Evolutionary conservation across 106 monocot genomes (phyloP).

Genomic region (Acorus gramineus): DNA sequence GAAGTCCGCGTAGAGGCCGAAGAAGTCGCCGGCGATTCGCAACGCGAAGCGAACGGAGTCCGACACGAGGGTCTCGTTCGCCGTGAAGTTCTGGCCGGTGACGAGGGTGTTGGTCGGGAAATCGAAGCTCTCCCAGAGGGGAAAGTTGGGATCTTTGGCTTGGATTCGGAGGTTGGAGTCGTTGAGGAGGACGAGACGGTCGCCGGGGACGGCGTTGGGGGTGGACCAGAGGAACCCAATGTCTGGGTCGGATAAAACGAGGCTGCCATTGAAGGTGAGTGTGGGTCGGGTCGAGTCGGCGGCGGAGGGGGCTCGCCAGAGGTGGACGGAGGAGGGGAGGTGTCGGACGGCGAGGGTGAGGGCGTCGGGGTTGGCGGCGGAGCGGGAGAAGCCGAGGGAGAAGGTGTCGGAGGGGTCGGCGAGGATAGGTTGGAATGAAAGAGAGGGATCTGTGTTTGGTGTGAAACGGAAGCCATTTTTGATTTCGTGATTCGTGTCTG

Average conservation of each 20-base stretch:
- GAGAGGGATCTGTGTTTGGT: conserved; percentile 4
- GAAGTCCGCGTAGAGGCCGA: conserved; percentile 35
- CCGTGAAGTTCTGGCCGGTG: conserved; percentile 56
- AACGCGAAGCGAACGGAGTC: conserved; percentile 24
- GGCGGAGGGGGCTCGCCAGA: conserved; percentile 39
- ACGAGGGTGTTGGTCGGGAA: conserved; percentile 61
- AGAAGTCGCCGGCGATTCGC: conserved; percentile 35
- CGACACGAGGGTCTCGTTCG: conserved; percentile 36
- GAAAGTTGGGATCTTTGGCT: neutral
- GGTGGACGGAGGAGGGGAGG: conserved; percentile 33
- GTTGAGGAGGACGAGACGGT: conserved; percentile 41
- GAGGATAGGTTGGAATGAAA: conserved; percentile 42
- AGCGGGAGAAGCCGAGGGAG: conserved; percentile 44
- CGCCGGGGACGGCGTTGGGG: conserved; percentile 6
- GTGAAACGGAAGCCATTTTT: conserved; percentile 26
- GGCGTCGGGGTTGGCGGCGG: conserved; percentile 5
- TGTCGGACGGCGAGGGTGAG: conserved; percentile 63
- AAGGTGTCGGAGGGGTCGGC: conserved; percentile 42
- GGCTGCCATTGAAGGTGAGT: conserved; percentile 42
- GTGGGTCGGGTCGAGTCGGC: conserved; percentile 15
- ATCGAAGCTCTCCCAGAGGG: conserved; percentile 71
- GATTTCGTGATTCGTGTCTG: conserved; percentile 5
- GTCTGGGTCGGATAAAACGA: conserved; percentile 32
- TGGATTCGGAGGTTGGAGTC: conserved; percentile 79
- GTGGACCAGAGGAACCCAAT: conserved; percentile 25